phyloP scores from a whole-genome alignment of 2,329 filamentous ascomycete genomes.

The Exophiala sp. region DNA sequence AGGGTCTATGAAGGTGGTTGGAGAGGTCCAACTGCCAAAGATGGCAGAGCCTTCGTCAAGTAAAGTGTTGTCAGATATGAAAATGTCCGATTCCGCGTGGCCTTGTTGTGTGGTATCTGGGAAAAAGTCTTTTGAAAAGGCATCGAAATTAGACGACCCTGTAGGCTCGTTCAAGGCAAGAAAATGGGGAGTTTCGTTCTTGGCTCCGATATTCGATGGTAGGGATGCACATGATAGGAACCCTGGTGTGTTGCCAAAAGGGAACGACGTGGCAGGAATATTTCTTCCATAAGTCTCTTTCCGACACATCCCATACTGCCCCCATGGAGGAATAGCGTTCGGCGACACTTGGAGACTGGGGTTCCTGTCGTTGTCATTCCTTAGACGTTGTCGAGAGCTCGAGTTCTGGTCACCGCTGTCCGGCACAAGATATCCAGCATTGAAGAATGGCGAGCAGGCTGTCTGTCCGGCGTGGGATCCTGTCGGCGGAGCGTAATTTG shows the following conservation, averaged over 20 bases:
- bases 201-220: background rate
- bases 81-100: background rate
- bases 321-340: too few relatives aligned
- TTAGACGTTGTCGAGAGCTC: background rate
- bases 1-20: constrained; percentile 3
- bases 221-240: too few relatives aligned
- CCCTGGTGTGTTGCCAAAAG: background rate
- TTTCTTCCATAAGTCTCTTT: background rate
- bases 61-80: background rate
- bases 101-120: background rate
- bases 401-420: background rate
- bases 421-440: background rate
- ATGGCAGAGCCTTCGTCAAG: constrained; percentile 1
- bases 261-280: background rate
- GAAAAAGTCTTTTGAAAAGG: background rate
- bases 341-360: too few relatives aligned
- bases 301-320: background rate
- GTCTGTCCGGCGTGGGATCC: background rate
- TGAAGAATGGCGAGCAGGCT: background rate
- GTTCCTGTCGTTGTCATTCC: background rate
- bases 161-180: background rate
- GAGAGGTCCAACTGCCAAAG: constrained; percentile 3
- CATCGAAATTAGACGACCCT: background rate
- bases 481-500: background rate
- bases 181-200: background rate